Base-by-base conservation (phyloP, 495 filamentous ascomycete genomes). In the Platismatia glauca region DNA sequence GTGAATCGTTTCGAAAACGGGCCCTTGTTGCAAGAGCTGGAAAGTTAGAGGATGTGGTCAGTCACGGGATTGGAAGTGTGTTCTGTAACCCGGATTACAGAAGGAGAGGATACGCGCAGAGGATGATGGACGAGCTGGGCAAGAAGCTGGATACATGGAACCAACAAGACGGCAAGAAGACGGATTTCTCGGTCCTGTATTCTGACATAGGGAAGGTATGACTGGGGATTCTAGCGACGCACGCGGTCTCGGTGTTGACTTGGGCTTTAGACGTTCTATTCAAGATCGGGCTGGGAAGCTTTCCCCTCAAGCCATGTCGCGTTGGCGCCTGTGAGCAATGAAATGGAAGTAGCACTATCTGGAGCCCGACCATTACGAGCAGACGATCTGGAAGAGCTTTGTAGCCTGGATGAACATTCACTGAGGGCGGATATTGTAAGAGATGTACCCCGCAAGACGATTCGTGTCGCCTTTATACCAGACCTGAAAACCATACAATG, bases 171-270 rank as follows among this genome's bases (percentile, higher is more conserved):
- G 70, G 73, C 22, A 68, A 72, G 58, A 71, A 71, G 29, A 72
- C 73, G 18, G 62, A 84, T 24, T 91, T 89, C 70, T 87, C 86
- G 12, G 82, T 93, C 31, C 74, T 98, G 38, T 98, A 87, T 74
- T 97, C 92, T 13, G 94, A 98, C 72, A 96, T 98, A 68, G 94
- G 94, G 6, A 96, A 95, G 78, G 79, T 79, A 59, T 11, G 72
- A 2, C 8, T 38, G n/a, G n/a, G 16, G 31, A 35, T 24, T 4
- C 33, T 13, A 13, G 16, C 13, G 46, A 18, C 7, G 2, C 20
- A 24, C 18, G 35, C 31, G 50, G 39, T n/a, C 29, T 8, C 22
- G 18, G 20, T 29, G 22, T 37, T 22, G 37, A 58, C 37, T 12
- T 31, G 52, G 27, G 37, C 5, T 24, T 16, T 24, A 81, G 78